Evolutionary conservation across 73 alveolate genomes (phyloP).

Genomic region (Paramecium pentaurelia): DNA sequence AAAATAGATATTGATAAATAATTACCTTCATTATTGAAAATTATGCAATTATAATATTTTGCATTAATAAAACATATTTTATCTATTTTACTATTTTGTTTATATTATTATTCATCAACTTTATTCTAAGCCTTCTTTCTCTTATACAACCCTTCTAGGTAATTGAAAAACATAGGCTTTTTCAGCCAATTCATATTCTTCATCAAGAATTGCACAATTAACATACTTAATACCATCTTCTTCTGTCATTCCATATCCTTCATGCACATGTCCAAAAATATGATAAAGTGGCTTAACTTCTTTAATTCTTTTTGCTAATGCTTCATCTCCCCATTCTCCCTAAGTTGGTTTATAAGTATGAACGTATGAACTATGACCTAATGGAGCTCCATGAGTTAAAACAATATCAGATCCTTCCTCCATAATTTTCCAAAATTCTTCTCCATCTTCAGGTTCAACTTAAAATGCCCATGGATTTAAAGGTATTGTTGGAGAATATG

Average conservation of each 20-base stretch:
- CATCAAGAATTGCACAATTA: not conserved
- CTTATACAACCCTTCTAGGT: not conserved
- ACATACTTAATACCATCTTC: not conserved
- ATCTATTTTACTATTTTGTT: no score
- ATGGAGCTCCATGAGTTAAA: conserved; percentile 16
- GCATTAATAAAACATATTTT: no score
- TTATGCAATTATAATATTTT: no score
- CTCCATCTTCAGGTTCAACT: conserved; percentile 55
- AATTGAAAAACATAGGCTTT: not conserved
- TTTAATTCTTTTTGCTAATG: not conserved
- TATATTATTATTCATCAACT: no score
- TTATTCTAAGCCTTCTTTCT: not conserved
- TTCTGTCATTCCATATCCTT: not conserved
- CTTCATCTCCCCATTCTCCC: not conserved
- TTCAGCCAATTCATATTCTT: not conserved
- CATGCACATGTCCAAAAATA: conserved; percentile 38
- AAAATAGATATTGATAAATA: no score
- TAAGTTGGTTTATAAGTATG: not conserved
- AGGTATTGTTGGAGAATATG: conserved; percentile 49
- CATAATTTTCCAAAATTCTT: not conserved
- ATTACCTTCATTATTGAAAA: no score
- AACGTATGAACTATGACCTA: not conserved
- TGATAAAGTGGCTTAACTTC: not conserved
- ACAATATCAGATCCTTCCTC: conserved; percentile 31
- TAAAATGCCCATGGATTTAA: conserved; percentile 39